Evolutionary conservation across 1,139 yeast species (phyloP).

Genomic region (Spathaspora sp.): DNA sequence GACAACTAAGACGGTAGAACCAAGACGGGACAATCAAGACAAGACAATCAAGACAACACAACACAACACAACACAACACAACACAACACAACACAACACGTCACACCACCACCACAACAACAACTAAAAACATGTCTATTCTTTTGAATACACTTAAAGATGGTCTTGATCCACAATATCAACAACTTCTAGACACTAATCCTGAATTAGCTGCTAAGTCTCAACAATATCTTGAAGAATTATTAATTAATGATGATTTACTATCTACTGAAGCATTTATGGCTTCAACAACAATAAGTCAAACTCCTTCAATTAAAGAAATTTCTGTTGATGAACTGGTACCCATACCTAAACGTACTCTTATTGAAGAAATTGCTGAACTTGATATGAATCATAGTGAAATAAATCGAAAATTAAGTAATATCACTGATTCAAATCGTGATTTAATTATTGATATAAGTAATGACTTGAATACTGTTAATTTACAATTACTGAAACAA

Average conservation of each 20-base stretch:
- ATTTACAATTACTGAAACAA: constrained; percentile 21
- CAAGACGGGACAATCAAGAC: not conserved
- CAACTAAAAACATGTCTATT: constrained; percentile 19
- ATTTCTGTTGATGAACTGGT: not conserved
- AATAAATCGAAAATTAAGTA: constrained; percentile 30
- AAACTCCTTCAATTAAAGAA: not conserved
- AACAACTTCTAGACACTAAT: constrained; percentile 12
- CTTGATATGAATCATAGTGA: constrained; percentile 35
- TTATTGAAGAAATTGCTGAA: constrained; percentile 49
- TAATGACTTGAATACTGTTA: constrained; percentile 28
- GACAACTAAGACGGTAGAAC: not conserved
- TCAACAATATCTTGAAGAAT: constrained; percentile 22
- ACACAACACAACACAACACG: not conserved
- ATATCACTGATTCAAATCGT: constrained; percentile 36
- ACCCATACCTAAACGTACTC: constrained; percentile 17
- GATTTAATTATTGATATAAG: constrained; percentile 43
- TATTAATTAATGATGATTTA: constrained; percentile 41
- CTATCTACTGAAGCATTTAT: constrained; percentile 43
- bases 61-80: not conserved
- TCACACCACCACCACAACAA: not conserved
- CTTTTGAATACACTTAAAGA: constrained; percentile 22
- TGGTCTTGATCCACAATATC: constrained; percentile 20
- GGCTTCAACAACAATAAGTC: constrained; percentile 22
- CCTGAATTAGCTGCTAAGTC: constrained; percentile 15
- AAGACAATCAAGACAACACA: not conserved